These are phyloP conservation scores for Magnaporthiopsis poae DNA, from an alignment of 2,329 filamentous ascomycete genomes.

Conservation along the genomic window DNA sequence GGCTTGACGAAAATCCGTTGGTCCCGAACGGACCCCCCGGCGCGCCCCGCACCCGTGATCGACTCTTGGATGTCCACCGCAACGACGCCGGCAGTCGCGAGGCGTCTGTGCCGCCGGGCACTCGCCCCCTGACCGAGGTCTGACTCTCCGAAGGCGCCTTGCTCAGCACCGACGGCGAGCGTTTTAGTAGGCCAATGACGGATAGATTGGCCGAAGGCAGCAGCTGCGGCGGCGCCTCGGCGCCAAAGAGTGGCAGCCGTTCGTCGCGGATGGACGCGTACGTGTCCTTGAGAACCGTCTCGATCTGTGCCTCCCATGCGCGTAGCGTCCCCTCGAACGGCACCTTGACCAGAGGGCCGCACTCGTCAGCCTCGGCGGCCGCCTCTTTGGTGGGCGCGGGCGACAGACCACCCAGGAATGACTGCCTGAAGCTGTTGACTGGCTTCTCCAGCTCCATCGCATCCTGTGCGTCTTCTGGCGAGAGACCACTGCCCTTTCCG, in stretches of 20 bases:
- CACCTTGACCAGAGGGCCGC: conserved; percentile 67
- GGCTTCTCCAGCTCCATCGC: conserved; percentile 29
- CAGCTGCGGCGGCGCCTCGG: conserved; percentile 36
- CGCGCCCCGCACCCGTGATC: conserved; percentile 57
- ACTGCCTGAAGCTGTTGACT: conserved; percentile 31
- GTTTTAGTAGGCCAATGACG: conserved; percentile 67
- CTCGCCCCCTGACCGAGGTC: conserved; percentile 59
- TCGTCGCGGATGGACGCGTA: conserved; percentile 83
- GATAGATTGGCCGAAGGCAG: conserved; percentile 54
- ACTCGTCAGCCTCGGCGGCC: conserved; percentile 39
- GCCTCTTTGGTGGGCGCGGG: conserved; percentile 20
- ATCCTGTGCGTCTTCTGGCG: conserved; percentile 23
- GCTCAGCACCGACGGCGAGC: conserved; percentile 82
- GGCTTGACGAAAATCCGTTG: conserved; percentile 73
- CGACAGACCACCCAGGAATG: conserved; percentile 41
- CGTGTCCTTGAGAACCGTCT: conserved; percentile 82
- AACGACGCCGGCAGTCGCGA: conserved; percentile 40
- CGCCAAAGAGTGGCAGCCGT: conserved; percentile 75
- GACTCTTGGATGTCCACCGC: conserved; percentile 75
- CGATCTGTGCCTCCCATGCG: conserved; percentile 81
- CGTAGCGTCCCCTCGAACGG: conserved; percentile 66
- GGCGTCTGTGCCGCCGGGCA: conserved; percentile 40
- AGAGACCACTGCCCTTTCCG: conserved; percentile 16
- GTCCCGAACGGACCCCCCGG: conserved; percentile 23
- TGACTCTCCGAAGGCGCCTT: conserved; percentile 80